Evolutionary conservation across 768 basidiomycete species (phyloP).

Genomic region (Hygrocybe punicea): DNA sequence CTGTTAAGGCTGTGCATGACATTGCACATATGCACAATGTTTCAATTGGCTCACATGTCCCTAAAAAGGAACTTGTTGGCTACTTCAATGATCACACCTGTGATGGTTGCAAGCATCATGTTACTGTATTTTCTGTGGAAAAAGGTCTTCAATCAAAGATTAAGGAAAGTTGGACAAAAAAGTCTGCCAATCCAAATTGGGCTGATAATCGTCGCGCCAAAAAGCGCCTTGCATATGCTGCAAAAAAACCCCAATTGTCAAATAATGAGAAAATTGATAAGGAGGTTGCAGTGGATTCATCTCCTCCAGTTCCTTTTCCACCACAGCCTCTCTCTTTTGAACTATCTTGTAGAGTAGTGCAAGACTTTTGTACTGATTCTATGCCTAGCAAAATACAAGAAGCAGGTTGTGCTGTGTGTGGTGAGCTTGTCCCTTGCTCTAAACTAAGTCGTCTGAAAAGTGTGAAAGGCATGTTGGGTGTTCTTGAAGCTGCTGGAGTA

Average conservation of each 20-base stretch:
- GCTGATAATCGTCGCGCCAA: neutral
- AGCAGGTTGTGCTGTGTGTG: conserved; percentile 1
- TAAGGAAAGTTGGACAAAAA: neutral
- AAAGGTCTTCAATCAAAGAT: neutral
- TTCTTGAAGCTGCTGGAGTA: conserved; percentile 5
- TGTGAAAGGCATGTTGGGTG: conserved; percentile 1
- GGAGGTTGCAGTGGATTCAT: neutral
- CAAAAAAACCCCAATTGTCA: conserved; percentile 1
- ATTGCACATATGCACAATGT: neutral
- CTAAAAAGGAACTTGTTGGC: neutral
- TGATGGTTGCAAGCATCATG: neutral
- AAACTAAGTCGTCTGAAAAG: conserved; percentile 8
- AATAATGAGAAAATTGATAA: neutral
- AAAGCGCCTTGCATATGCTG: neutral
- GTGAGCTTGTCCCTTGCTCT: conserved; percentile 3
- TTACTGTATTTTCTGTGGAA: neutral
- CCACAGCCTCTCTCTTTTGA: neutral
- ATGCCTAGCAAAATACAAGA: neutral
- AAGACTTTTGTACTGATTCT: neutral
- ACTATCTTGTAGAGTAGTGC: neutral
- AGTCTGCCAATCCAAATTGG: neutral
- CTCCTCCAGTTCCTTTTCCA: neutral
- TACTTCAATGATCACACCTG: neutral
- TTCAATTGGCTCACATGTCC: neutral
- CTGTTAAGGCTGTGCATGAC: neutral